Evolutionary conservation across 2,329 filamentous ascomycete genomes (phyloP).

Genomic region (Scedosporium aurantiacum): DNA sequence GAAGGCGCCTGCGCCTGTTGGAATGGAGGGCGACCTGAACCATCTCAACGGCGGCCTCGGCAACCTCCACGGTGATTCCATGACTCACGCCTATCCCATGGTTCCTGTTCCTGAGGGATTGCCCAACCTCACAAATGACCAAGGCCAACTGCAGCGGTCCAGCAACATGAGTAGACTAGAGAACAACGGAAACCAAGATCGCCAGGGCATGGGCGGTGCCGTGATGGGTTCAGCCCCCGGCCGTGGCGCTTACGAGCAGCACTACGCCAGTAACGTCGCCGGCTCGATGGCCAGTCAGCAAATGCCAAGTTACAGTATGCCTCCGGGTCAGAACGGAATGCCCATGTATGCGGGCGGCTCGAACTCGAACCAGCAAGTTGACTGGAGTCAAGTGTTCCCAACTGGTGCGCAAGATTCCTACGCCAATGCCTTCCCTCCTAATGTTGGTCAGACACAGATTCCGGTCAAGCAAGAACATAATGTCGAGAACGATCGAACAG

Average conservation of each 20-base stretch:
- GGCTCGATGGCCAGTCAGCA: constrained; percentile 55
- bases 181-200: constrained; percentile 44
- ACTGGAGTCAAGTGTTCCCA: constrained; percentile 73
- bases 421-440: constrained; percentile 52
- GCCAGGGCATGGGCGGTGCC: constrained; percentile 41
- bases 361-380: constrained; percentile 53
- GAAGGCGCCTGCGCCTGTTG: constrained; percentile 38
- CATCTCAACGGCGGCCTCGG: constrained; percentile 51
- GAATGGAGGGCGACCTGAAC: constrained; percentile 42
- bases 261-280: constrained; percentile 46
- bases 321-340: constrained; percentile 51
- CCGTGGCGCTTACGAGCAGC: constrained; percentile 34
- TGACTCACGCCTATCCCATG: constrained; percentile 41
- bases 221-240: constrained; percentile 36
- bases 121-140: constrained; percentile 48
- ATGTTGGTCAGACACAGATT: constrained; percentile 59
- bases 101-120: constrained; percentile 45
- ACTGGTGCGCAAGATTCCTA: constrained; percentile 57
- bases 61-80: constrained; percentile 45
- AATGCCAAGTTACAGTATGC: constrained; percentile 54
- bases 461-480: constrained; percentile 57
- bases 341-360: constrained; percentile 50
- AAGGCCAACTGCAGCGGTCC: constrained; percentile 50
- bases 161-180: constrained; percentile 49
- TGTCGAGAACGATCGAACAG: constrained; percentile 37